Base-by-base conservation (phyloP, 495 filamentous ascomycete species). In the Penicillium daleae region DNA sequence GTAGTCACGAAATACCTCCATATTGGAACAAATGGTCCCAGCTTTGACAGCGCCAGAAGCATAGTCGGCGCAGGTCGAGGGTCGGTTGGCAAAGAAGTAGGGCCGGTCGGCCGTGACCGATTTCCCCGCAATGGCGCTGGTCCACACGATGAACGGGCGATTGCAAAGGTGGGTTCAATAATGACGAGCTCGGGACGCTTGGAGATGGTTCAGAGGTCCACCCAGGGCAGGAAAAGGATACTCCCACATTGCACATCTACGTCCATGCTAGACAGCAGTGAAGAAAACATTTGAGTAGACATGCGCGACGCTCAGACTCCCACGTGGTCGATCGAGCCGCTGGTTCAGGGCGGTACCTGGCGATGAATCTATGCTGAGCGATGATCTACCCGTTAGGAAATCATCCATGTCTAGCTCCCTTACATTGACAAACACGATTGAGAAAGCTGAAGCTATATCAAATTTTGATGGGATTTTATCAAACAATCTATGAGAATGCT, bases 91-190 rank as follows among this genome's bases (percentile, higher is more conserved):
- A 29, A n/a, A 50, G 26, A 50, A 50, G 46, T 50, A 7, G 17
- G 35, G 32, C 22, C 32, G 58, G 55, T 33, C 21, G 60, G 60
- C n/a, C 44, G 67, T 60, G 59, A 31, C 57, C 27, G 31, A 27
- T 62, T 71, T 71, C 69, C 69, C 69, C 69, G 69, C 69, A 71
- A 71, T 68, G 24, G 40, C 53, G 63, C 49, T 32, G 59, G 49
- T 66, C 59, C 60, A 60, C 60, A 60, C 17, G 21, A 56, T 56
- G 62, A 44, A 44, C 64, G 60, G 31, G 44, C 42, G 35, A 50
- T 63, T 56, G 60, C 60, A 57, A 66, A 59, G 53, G 59, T 52
- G 56, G 52, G 52, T 49, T 51, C 48, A 57, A 69, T 70, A 57
- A 69, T 70, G 64, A 62, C 67, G 67, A 70, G 67, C 60, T 66